These are phyloP conservation scores for Pisolithus orientalis DNA, from an alignment of 768 basidiomycete species.

Conservation along the genomic window DNA sequence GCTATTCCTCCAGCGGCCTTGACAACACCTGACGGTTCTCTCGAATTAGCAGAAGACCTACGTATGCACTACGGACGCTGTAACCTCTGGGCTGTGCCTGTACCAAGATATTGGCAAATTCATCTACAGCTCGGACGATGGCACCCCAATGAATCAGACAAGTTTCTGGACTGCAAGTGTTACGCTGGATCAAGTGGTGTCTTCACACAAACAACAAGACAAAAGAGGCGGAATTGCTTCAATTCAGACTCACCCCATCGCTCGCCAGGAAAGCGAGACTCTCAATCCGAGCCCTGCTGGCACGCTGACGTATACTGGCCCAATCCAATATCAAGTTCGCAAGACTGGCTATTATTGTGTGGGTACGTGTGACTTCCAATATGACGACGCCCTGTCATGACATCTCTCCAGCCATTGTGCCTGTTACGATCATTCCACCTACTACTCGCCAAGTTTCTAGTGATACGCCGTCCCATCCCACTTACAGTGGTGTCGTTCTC, in stretches of 20 bases:
- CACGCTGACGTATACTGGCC: conserved; percentile 51
- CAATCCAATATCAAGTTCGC: conserved; percentile 77
- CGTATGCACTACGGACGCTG: conserved; percentile 82
- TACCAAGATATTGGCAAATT: conserved; percentile 76
- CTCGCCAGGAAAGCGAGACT: conserved; percentile 19
- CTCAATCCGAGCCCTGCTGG: conserved; percentile 46
- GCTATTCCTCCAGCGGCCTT: conserved; percentile 20
- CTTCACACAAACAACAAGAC: background rate
- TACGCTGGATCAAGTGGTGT: conserved; percentile 38
- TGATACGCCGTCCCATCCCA: conserved; percentile 60
- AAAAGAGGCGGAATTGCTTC: conserved; percentile 14
- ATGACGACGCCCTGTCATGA: background rate
- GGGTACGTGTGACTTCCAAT: conserved; percentile 48
- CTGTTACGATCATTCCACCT: conserved; percentile 68
- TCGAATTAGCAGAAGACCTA: conserved; percentile 74
- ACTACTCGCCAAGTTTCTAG: conserved; percentile 34
- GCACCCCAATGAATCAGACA: conserved; percentile 59
- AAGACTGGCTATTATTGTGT: conserved; percentile 96
- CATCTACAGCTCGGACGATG: conserved; percentile 70
- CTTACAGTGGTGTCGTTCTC: conserved; percentile 70
- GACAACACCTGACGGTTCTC: conserved; percentile 11
- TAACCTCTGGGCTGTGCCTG: conserved; percentile 65
- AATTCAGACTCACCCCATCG: background rate
- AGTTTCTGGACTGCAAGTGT: conserved; percentile 87
- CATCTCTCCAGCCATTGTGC: conserved; percentile 62